A percentile compares a stretch with the other conserved stretches of the same genome.
These are phyloP conservation scores for Botrytis galanthina DNA, from an alignment of 2,329 filamentous ascomycete genomes.

Conservation along the genomic window DNA sequence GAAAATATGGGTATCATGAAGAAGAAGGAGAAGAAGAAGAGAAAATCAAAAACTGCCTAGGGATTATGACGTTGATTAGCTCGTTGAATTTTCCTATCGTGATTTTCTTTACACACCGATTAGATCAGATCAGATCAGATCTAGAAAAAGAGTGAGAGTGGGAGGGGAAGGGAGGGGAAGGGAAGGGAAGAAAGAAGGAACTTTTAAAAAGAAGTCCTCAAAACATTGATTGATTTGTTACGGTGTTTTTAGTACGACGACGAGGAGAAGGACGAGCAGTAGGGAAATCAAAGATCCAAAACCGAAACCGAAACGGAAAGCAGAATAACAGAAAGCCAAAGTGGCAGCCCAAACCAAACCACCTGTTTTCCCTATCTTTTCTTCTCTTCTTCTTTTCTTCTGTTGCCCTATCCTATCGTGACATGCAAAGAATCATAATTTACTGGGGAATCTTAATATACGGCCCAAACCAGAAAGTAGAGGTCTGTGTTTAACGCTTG, in stretches of 20 bases:
- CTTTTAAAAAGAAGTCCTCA: not conserved
- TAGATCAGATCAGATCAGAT: not conserved
- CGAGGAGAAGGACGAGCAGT: not conserved
- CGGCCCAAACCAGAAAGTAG: not conserved
- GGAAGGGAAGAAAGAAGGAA: not conserved
- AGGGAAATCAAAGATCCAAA: not conserved
- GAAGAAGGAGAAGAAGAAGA: conserved; percentile 17
- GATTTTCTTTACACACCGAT: conserved; percentile 1
- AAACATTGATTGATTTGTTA: not conserved
- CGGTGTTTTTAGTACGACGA: not conserved
- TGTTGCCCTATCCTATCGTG: conserved; percentile 13
- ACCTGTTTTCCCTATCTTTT: not conserved
- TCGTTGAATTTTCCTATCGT: not conserved
- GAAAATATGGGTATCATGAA: conserved; percentile 2
- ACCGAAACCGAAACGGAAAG: too few relatives aligned
- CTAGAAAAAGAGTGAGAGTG: not conserved
- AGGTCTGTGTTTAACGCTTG: conserved; percentile 3
- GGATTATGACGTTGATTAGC: conserved; percentile 2
- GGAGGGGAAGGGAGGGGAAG: not conserved
- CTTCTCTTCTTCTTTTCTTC: not conserved
- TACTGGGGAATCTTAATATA: not conserved
- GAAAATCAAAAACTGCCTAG: conserved; percentile 3
- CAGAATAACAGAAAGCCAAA: not conserved
- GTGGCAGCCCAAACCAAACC: not conserved
- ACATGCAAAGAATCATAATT: not conserved